Base-by-base conservation (phyloP, 768 basidiomycete genomes). In the Macrocybe gigantea region DNA sequence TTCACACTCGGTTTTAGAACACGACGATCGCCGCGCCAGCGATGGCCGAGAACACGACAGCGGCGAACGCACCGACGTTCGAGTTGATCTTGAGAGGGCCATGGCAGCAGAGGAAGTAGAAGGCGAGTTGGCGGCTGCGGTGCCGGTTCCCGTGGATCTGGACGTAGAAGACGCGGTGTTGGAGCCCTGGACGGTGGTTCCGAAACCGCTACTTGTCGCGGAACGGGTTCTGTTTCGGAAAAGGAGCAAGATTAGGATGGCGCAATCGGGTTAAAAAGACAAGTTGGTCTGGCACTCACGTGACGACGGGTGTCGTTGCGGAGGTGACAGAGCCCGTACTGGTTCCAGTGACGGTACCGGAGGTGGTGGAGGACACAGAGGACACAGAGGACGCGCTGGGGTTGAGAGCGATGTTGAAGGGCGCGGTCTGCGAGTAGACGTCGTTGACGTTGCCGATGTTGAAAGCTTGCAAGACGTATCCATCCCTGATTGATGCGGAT, bases 401-500 rank as follows among this genome's bases (percentile, higher is more conserved):
- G 38, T 52, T 58, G 1, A 56, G 56, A 1, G 54, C 67, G 47
- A 85, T 63, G n/a, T 64, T 33, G 63, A 85, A 85, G 1, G 37
- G 1, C 7, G 61, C 60, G 3, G 66, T 71, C 22, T 54, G 34
- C 3, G 73, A 62, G 49, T 66, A 78, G 6, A 80, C 62, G 0
- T 68, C n/a, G 59, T 60, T 71, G 54, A 78, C 64, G 57, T 85
- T 62, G 38, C 67, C 68, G 36, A 67, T 52, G 47, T 74, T 65
- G 6, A 80, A 66, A 0, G 77, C 72, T 47, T 71, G 42, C 0
- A 85, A 22, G 5, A 68, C 70, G 58, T 85, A 85, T 6, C 68
- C 70, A 41, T 41, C 60, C 6, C 80, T 82, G 38, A 46, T 43
- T 13, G 31, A 15, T 38, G 6, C 35, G 32, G 10, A 48, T 15